Evolutionary conservation across 2,329 filamentous ascomycete species (phyloP).

Genomic region (Apiospora hydei): DNA sequence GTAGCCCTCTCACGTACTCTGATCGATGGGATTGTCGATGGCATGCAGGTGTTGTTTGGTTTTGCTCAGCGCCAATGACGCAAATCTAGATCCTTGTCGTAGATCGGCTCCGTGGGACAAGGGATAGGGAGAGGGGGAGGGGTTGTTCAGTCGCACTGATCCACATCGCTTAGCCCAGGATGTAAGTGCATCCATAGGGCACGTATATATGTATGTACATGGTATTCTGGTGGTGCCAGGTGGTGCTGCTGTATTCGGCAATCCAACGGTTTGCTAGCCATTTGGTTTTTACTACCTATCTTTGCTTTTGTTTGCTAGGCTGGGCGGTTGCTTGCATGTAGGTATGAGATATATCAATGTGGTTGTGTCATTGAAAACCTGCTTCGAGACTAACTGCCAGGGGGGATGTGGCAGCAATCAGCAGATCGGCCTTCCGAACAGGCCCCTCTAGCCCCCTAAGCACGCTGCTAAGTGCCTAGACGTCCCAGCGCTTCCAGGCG

Average conservation of each 20-base stretch:
- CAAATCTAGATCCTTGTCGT: constrained; percentile 26
- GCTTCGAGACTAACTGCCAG: constrained; percentile 14
- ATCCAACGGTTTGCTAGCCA: not conserved
- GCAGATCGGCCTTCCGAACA: not conserved
- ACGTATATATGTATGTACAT: not conserved
- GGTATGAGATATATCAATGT: not conserved
- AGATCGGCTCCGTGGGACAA: constrained; percentile 23
- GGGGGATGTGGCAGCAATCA: constrained; percentile 4
- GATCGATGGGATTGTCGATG: not conserved
- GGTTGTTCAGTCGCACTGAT: not conserved
- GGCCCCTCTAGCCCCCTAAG: constrained; percentile 2
- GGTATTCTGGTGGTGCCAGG: not conserved
- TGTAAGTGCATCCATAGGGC: not conserved
- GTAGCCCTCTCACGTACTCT: not conserved
- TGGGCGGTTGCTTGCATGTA: constrained; percentile 3
- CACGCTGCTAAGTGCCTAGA: not conserved
- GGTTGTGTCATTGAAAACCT: constrained; percentile 25
- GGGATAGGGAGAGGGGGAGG: not conserved
- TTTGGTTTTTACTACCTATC: not conserved
- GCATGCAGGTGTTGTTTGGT: not conserved
- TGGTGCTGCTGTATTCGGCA: not conserved
- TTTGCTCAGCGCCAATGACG: constrained; percentile 24
- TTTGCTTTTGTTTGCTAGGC: not conserved
- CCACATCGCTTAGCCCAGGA: not conserved
- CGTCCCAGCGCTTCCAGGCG: not conserved